Evolutionary conservation across 495 filamentous ascomycete genomes (phyloP).

Genomic region (Chaetomium cochliodes): DNA sequence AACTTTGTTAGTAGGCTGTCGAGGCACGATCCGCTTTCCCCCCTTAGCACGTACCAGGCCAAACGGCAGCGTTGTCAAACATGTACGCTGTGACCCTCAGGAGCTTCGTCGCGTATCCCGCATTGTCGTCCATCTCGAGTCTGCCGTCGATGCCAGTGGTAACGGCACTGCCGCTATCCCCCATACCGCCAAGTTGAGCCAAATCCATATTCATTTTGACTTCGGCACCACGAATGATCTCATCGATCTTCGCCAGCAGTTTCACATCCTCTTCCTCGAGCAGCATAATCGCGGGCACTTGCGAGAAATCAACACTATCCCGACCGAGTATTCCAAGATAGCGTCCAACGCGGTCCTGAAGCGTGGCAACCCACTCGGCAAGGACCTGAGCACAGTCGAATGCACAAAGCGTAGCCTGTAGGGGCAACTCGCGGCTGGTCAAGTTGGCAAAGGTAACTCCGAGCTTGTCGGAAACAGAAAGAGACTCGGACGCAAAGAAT

Average conservation of each 20-base stretch:
- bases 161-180: conserved; percentile 20
- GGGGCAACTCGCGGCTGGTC: conserved; percentile 82
- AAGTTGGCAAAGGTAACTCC: conserved; percentile 85
- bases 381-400: conserved; percentile 98
- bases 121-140: conserved; percentile 59
- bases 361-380: conserved; percentile 92
- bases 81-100: conserved; percentile 83
- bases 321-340: conserved; percentile 84
- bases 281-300: conserved; percentile 82
- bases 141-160: conserved; percentile 53
- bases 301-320: conserved; percentile 71
- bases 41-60: conserved; percentile 68
- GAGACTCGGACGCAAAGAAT: conserved; percentile 89
- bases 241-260: conserved; percentile 78
- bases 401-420: conserved; percentile 88
- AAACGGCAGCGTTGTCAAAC: conserved; percentile 85
- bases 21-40: neutral
- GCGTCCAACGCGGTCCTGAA: conserved; percentile 89
- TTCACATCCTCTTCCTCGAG: conserved; percentile 91
- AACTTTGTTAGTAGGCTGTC: conserved; percentile 16
- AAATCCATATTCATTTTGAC: conserved; percentile 68
- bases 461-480: conserved; percentile 84
- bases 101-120: conserved; percentile 82
- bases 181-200: conserved; percentile 20
- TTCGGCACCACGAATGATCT: conserved; percentile 75